Percentiles rank a stretch among this genome's conserved stretches.
Evolutionary conservation across 352 stramenopile species (phyloP).

Genomic region (Phytophthora idaei): DNA sequence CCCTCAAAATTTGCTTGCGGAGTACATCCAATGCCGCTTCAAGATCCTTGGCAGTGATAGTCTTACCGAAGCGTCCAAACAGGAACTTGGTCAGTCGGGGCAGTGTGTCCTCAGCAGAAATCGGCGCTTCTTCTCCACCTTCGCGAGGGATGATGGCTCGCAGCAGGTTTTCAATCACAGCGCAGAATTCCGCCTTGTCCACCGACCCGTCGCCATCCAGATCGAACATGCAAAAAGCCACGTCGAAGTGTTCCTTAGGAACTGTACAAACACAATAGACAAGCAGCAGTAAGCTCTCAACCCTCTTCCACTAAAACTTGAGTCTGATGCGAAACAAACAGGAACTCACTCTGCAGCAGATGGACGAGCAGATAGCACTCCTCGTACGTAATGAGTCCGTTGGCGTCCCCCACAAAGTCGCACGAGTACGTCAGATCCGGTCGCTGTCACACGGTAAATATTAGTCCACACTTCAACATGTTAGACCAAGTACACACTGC

Average conservation of each 20-base stretch:
- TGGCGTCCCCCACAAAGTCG: conserved; percentile 73
- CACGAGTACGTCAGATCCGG: conserved; percentile 64
- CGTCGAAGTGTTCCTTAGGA: conserved; percentile 75
- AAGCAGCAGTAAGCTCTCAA: conserved; percentile 9
- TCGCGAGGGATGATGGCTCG: conserved; percentile 42
- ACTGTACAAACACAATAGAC: conserved; percentile 36
- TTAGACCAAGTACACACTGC: neutral
- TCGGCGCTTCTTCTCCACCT: conserved; percentile 17
- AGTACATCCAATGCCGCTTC: conserved; percentile 52
- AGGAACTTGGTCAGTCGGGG: conserved; percentile 69
- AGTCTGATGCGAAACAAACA: neutral
- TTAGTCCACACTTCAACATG: neutral
- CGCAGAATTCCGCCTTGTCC: conserved; percentile 74
- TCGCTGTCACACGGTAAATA: conserved; percentile 37
- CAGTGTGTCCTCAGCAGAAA: conserved; percentile 54
- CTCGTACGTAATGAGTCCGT: conserved; percentile 81
- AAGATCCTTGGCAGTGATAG: conserved; percentile 63
- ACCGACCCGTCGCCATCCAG: conserved; percentile 75
- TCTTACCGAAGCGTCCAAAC: conserved; percentile 64
- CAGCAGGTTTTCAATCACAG: conserved; percentile 75
- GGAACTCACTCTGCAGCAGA: conserved; percentile 66
- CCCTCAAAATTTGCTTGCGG: conserved; percentile 63
- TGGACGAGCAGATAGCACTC: conserved; percentile 84
- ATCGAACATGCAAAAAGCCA: conserved; percentile 86
- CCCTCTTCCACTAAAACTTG: neutral